Percentiles rank a stretch among this genome's conserved stretches.
phyloP scores from a whole-genome alignment of 768 basidiomycete species.

The Trametes cinnabarina region DNA sequence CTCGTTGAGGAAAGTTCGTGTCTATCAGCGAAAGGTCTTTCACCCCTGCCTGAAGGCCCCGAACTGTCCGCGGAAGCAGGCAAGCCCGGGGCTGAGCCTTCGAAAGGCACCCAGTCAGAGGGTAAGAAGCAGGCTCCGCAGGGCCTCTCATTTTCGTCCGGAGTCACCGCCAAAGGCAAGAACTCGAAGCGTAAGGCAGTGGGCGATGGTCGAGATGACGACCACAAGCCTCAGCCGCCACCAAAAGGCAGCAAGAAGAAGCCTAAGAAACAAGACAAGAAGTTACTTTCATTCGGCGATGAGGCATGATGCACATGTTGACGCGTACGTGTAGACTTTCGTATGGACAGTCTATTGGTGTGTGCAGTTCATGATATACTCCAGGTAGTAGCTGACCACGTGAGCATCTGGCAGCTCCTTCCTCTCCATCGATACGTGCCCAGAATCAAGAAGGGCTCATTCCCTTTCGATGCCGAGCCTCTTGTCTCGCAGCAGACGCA shows the following conservation, averaged over 20 bases:
- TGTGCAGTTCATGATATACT: too few species aligned
- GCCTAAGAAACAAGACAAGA: constrained; percentile 45
- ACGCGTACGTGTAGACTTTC: too few species aligned
- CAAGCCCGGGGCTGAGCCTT: background rate
- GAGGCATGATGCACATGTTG: constrained; percentile 22
- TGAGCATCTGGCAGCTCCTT: too few species aligned
- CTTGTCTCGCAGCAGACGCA: too few species aligned
- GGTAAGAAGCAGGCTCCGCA: constrained; percentile 19
- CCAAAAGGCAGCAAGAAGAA: constrained; percentile 50
- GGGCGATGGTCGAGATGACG: constrained; percentile 32
- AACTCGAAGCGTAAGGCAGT: constrained; percentile 34
- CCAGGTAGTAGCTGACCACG: too few species aligned
- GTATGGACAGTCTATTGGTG: too few species aligned
- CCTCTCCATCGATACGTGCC: too few species aligned
- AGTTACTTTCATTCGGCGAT: constrained; percentile 57
- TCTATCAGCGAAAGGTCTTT: constrained; percentile 55
- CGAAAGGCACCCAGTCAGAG: background rate
- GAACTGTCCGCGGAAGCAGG: constrained; percentile 25
- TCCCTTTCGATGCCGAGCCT: too few species aligned
- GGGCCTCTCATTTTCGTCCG: constrained; percentile 41
- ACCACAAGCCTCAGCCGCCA: constrained; percentile 20
- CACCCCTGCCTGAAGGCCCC: constrained; percentile 53
- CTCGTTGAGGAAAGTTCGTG: background rate
- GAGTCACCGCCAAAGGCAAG: constrained; percentile 21
- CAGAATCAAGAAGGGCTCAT: too few species aligned